Percentiles rank a stretch among this genome's conserved stretches.
Conservation (phyloP, 164 flowering plant genomes). For the Magnolia kwangsiensis region DNA sequence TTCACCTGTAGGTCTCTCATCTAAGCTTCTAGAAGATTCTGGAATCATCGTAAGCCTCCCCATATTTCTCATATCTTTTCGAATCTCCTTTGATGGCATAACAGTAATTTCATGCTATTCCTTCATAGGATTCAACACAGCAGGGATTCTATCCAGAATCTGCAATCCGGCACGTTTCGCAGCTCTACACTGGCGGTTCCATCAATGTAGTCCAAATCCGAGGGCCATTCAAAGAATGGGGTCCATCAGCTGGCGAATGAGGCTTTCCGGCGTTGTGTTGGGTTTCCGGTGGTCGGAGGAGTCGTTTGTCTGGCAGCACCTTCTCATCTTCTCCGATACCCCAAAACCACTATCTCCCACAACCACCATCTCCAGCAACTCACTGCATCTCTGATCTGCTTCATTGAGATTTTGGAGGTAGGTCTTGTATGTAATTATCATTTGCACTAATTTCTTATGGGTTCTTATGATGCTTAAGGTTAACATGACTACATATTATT, state of each 20-base stretch:
- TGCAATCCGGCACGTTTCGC: not conserved
- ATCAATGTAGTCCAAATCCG: conserved; percentile 71
- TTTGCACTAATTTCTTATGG: not conserved
- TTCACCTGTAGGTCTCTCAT: conserved; percentile 31
- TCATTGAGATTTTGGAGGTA: conserved; percentile 78
- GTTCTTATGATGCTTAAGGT: not conserved
- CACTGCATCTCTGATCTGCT: no score
- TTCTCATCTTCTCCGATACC: no score
- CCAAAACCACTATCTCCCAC: no score
- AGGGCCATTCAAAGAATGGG: conserved; percentile 65
- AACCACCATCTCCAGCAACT: no score
- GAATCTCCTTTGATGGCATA: not conserved
- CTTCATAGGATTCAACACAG: no score
- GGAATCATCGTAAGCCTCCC: conserved; percentile 17
- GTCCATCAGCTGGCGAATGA: conserved; percentile 55
- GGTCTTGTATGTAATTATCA: not conserved
- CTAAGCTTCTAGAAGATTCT: conserved; percentile 15
- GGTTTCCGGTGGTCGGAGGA: conserved; percentile 18
- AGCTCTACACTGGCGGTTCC: not conserved
- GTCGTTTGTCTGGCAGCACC: conserved; percentile 21
- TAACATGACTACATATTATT: not conserved
- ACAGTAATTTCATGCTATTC: not conserved
- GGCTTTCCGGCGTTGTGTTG: conserved; percentile 13
- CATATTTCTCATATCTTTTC: not conserved
- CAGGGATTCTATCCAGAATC: no score